Percentiles rank a stretch among this genome's conserved stretches.
These are phyloP conservation scores for Candida berthetii DNA, from an alignment of 805 yeast genomes.

Conservation along the genomic window DNA sequence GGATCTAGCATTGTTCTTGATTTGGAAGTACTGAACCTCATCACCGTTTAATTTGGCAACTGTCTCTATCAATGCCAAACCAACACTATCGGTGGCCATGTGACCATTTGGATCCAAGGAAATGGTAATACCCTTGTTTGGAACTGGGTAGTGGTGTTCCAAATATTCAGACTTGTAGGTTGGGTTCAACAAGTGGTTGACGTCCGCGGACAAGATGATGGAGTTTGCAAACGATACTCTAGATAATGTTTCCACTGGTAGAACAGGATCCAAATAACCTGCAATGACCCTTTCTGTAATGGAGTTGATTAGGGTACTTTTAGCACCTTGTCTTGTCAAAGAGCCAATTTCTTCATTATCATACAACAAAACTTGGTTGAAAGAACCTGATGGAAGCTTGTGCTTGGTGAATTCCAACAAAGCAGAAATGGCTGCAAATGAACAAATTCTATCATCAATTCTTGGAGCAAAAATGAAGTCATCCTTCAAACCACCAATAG, in stretches of 20 bases:
- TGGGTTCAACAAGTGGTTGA: conserved; percentile 77
- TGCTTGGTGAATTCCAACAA: conserved; percentile 40
- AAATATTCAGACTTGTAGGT: conserved; percentile 63
- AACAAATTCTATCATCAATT: conserved; percentile 78
- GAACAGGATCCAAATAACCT: conserved; percentile 17
- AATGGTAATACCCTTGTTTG: conserved; percentile 69
- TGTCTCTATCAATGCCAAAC: conserved; percentile 64
- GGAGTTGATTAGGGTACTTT: conserved; percentile 66
- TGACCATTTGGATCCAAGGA: conserved; percentile 75
- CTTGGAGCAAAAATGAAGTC: conserved; percentile 82
- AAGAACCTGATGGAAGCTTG: conserved; percentile 27
- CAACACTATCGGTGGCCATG: conserved; percentile 77
- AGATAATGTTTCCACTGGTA: conserved; percentile 17
- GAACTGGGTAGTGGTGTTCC: conserved; percentile 74
- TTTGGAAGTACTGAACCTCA: conserved; percentile 74
- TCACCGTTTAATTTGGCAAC: conserved; percentile 62
- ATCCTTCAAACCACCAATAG: conserved; percentile 67
- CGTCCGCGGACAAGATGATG: conserved; percentile 78
- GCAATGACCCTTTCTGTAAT: conserved; percentile 51
- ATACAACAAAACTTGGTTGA: conserved; percentile 57
- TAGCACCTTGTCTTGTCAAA: conserved; percentile 73
- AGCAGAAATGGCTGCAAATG: conserved; percentile 63
- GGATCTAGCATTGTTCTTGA: conserved; percentile 76
- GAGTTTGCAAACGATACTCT: conserved; percentile 62
- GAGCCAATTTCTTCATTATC: conserved; percentile 88